Evolutionary conservation across 352 stramenopile genomes (phyloP), one percentile per base, ranked within the genome.

Genomic region (Globisporangium alternatum): DNA sequence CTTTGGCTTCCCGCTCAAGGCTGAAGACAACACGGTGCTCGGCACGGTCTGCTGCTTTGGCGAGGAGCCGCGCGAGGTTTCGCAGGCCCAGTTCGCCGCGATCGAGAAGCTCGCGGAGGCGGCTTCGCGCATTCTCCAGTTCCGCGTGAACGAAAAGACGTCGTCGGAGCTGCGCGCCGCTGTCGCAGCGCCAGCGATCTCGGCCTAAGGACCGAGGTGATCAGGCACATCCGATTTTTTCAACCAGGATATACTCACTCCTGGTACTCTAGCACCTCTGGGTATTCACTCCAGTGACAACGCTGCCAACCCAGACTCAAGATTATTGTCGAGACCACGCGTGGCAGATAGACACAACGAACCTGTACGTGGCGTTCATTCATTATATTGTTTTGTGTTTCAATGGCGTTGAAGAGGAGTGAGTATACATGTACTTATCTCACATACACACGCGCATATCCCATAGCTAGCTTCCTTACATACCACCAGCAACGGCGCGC

Each of bases 1-100:
- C 71, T 72, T 80, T 51, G 81, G 81, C 35, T 86, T 90, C 60
- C 79, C 81, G 1, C 45, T 90, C 31, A 69, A 68, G 1, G 65
- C 65, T 10, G 64, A 69, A 15, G 68, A 72, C 33, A 45, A 67
- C 10, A 68, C 78, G 12, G 69, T 78, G 5, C 73, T 91, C 8
- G 81, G 78, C 2, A 76, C 78, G 0, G 65, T 91, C 25, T 88
- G 78, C 60, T 86, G 75, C 57, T 60, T 87, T 7, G 77, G 80
- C 52, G 64, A 41, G n/a, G 66, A 83, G 64, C 64, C 69, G 6
- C 58, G 65, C 35, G 61, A 83, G 44, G 69, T 88, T 47, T 80
- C 75, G 3, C 71, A 73, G 52, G 72, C 70, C 3, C 81, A 90
- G 63, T 86, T 82, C 69, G 60, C 74, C 1, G 69, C 64, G 0